These are phyloP conservation scores for Gilbertella persicaria DNA, from an alignment of 371 early-diverging fungal genomes.

Conservation along the genomic window DNA sequence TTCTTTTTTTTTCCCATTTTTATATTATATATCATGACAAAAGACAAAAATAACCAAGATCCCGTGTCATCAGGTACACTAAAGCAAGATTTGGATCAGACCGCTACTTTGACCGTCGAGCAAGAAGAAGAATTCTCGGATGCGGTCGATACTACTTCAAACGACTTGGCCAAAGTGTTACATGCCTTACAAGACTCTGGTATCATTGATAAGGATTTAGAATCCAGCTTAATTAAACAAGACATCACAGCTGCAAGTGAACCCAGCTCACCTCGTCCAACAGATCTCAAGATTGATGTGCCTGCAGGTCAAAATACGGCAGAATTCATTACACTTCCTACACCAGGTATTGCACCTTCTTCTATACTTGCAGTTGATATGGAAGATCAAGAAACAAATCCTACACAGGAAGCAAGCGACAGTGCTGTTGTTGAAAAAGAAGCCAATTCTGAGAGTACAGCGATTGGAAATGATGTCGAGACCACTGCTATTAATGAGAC, in stretches of 20 bases:
- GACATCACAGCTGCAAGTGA: slow-evolving; percentile 18
- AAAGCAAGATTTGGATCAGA: not conserved
- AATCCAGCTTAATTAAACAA: slow-evolving; percentile 15
- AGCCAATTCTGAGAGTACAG: too few relatives aligned
- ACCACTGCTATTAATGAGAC: too few relatives aligned
- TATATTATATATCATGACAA: slow-evolving; percentile 4
- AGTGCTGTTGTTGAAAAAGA: slow-evolving; percentile 1
- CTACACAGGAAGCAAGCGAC: not conserved
- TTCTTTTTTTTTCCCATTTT: not conserved
- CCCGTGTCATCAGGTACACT: not conserved
- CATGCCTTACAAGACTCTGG: slow-evolving; percentile 10
- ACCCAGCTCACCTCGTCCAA: slow-evolving; percentile 26
- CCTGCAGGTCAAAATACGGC: slow-evolving; percentile 50
- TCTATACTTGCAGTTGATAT: slow-evolving; percentile 3
- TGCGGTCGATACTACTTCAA: slow-evolving; percentile 1
- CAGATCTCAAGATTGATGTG: slow-evolving; percentile 15
- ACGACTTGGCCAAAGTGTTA: slow-evolving; percentile 14
- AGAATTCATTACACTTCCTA: slow-evolving; percentile 46
- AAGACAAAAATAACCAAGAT: slow-evolving; percentile 6
- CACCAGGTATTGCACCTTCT: slow-evolving; percentile 37
- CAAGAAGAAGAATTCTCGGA: slow-evolving; percentile 8
- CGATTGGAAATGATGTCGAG: too few relatives aligned
- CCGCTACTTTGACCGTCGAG: slow-evolving; percentile 3
- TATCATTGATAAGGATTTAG: not conserved
- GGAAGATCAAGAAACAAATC: slow-evolving; percentile 9